A percentile compares a stretch with the other conserved stretches of the same genome.
These are phyloP conservation scores for Bassia scoparia DNA, from an alignment of 148 eudicot species.

Conservation along the genomic window DNA sequence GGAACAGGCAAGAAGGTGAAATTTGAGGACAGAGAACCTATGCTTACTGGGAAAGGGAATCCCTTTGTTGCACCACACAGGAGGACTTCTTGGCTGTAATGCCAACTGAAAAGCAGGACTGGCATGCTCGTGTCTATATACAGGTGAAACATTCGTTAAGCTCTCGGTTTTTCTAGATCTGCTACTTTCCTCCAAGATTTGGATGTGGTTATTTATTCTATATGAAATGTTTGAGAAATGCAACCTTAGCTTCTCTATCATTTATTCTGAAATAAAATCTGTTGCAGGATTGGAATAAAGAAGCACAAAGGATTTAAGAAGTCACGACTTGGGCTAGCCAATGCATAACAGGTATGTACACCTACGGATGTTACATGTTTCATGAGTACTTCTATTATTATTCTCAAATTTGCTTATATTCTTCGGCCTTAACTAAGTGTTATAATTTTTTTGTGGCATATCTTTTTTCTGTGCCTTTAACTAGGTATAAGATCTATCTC, in stretches of 20 bases:
- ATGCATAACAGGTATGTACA: constrained; percentile 50
- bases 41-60: constrained; percentile 89
- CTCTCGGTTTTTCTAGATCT: constrained; percentile 1
- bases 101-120: constrained; percentile 60
- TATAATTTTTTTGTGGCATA: background rate
- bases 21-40: constrained; percentile 68
- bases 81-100: constrained; percentile 67
- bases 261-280: background rate
- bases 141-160: constrained; percentile 44
- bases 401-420: background rate
- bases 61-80: constrained; percentile 58
- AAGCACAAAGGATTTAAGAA: constrained; percentile 53
- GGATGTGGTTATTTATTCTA: background rate
- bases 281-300: constrained; percentile 64
- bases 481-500: constrained; percentile 73
- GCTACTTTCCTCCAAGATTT: background rate
- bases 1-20: constrained; percentile 52
- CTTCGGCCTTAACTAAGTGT: background rate
- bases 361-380: constrained; percentile 1
- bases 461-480: constrained; percentile 3
- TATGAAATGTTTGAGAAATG: background rate
- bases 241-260: background rate
- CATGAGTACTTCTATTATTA: background rate
- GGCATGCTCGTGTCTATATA: constrained; percentile 60
- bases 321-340: constrained; percentile 63